These are phyloP conservation scores for Eutypa lata DNA, from an alignment of 2,329 filamentous ascomycete species.

Conservation along the genomic window DNA sequence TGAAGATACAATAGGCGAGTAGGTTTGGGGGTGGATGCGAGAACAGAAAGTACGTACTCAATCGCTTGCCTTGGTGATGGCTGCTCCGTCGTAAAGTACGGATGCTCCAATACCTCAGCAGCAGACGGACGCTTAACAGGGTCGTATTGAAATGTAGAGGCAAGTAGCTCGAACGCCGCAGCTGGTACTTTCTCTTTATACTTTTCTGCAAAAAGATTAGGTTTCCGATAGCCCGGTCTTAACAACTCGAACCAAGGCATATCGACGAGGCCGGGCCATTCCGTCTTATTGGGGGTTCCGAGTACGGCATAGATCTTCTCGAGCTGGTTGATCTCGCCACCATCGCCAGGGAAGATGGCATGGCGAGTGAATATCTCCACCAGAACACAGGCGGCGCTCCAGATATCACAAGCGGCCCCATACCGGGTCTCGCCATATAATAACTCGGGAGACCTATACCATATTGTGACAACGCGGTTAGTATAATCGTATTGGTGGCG, in stretches of 20 bases:
- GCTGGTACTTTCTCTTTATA: slow-evolving; percentile 76
- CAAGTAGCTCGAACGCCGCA: slow-evolving; percentile 78
- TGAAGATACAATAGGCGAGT: neutral
- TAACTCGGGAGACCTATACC: slow-evolving; percentile 92
- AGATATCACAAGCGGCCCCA: slow-evolving; percentile 86
- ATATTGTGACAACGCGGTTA: slow-evolving; percentile 97
- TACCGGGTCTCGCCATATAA: slow-evolving; percentile 88
- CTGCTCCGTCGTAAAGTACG: slow-evolving; percentile 83
- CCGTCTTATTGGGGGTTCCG: slow-evolving; percentile 77
- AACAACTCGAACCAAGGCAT: slow-evolving; percentile 97
- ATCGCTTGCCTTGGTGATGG: slow-evolving; percentile 73
- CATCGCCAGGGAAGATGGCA: slow-evolving; percentile 93
- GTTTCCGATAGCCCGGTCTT: slow-evolving; percentile 69
- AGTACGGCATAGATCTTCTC: slow-evolving; percentile 95
- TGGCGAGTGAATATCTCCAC: slow-evolving; percentile 93
- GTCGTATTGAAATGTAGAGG: slow-evolving; percentile 85
- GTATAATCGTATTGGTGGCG: slow-evolving; percentile 88
- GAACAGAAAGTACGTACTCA: slow-evolving; percentile 58
- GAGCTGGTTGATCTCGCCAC: slow-evolving; percentile 91
- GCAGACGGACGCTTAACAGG: slow-evolving; percentile 80
- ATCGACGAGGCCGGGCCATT: slow-evolving; percentile 88
- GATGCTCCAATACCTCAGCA: slow-evolving; percentile 77
- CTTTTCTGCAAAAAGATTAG: slow-evolving; percentile 75
- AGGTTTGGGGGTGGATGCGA: neutral
- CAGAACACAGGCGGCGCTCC: slow-evolving; percentile 95